A percentile compares a stretch with the other conserved stretches of the same genome.
Evolutionary conservation across 176 grass and related monocot genomes (phyloP).

Genomic region (Tillandsia fasciculata): DNA sequence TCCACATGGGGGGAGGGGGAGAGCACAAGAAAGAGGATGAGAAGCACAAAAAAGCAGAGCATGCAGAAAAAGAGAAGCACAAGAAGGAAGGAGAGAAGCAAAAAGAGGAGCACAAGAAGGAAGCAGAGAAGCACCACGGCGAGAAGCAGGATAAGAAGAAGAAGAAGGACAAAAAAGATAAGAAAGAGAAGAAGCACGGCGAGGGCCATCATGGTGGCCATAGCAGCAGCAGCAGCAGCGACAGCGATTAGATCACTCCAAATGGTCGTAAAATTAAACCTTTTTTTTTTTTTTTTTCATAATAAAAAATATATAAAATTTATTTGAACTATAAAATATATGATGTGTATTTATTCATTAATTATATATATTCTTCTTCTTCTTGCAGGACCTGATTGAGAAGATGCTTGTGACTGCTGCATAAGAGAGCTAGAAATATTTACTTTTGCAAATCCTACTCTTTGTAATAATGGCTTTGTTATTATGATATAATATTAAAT

Average conservation of each 20-base stretch:
- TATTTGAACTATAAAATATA: no score
- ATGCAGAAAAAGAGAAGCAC: slow-evolving; percentile 31
- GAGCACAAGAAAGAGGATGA: slow-evolving; percentile 56
- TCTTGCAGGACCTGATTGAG: no score
- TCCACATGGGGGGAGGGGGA: slow-evolving; percentile 61
- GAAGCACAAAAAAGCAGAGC: slow-evolving; percentile 27
- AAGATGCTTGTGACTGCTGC: no score
- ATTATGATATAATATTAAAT: no score
- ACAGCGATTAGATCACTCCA: slow-evolving; percentile 38
- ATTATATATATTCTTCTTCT: no score
- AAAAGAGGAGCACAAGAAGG: slow-evolving; percentile 35
- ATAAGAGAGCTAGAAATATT: no score
- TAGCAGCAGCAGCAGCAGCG: slow-evolving; percentile 77
- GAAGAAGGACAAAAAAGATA: slow-evolving; percentile 45
- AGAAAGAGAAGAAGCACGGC: slow-evolving; percentile 53
- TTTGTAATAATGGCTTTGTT: no score
- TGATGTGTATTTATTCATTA: no score
- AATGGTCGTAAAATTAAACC: not conserved
- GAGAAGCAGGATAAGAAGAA: slow-evolving; percentile 41
- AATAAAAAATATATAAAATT: no score
- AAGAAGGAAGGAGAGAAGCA: slow-evolving; percentile 12
- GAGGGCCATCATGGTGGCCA: slow-evolving; percentile 33
- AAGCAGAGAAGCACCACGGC: slow-evolving; percentile 25
- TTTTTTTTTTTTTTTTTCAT: not conserved
- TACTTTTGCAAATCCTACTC: no score